Percentiles rank a stretch among this genome's conserved stretches.
Conservation (phyloP, 768 basidiomycete species). For the Russula foetens region DNA sequence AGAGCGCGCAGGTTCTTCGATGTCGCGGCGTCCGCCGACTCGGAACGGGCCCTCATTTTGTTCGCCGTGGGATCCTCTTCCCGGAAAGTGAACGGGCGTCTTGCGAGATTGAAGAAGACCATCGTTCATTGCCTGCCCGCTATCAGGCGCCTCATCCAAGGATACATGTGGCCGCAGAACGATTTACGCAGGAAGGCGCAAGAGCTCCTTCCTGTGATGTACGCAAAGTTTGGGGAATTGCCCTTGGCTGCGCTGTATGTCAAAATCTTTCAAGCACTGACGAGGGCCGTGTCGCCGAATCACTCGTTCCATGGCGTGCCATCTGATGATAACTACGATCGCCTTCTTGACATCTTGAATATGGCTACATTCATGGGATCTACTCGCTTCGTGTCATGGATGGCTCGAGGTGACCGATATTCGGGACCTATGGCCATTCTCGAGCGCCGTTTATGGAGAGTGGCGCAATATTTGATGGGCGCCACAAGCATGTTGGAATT, state of each 20-base stretch:
- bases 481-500: conserved; percentile 9
- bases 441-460: conserved; percentile 7
- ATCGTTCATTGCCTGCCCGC: conserved; percentile 5
- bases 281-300: not conserved
- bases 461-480: conserved; percentile 16
- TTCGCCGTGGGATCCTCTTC: conserved; percentile 5
- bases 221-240: conserved; percentile 7
- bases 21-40: conserved; percentile 4
- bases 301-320: not conserved
- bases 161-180: conserved; percentile 6
- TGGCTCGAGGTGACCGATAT: not conserved
- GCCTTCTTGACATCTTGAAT: conserved; percentile 7
- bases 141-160: not conserved
- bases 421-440: conserved; percentile 5
- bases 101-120: conserved; percentile 9
- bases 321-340: conserved; percentile 1
- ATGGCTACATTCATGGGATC: conserved; percentile 14
- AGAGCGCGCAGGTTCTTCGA: conserved; percentile 12
- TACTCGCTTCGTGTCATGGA: conserved; percentile 10
- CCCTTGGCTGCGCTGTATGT: conserved; percentile 1
- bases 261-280: conserved; percentile 5
- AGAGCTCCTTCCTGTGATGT: conserved; percentile 9
- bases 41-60: not conserved
- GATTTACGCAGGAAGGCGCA: conserved; percentile 11
- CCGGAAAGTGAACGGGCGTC: conserved; percentile 10